Base-by-base conservation (phyloP, 208 protist genomes). In the Entamoeba invadens region DNA sequence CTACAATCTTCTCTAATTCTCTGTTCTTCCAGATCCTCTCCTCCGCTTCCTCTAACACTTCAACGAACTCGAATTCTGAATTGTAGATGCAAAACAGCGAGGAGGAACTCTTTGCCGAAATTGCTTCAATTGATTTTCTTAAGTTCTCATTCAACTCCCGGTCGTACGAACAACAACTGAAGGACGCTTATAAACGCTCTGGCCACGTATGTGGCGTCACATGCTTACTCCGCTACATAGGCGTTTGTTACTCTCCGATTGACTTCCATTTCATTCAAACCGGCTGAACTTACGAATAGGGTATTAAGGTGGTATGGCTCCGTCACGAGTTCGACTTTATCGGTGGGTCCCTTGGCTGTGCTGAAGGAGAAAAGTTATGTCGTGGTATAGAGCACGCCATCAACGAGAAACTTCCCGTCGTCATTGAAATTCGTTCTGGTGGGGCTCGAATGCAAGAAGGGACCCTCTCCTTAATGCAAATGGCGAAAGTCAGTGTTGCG, bases 361-460 rank as follows among this genome's bases (percentile, higher is more conserved):
- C 95, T 46, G 95, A 96, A 93, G 95, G 95, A 44, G 50, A 96
- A 51, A 96, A 96, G 92, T 46, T 96, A 35, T 44, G 8, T 8
- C 38, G 42, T 1, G 94, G 93, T 12, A 95, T 96, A 91, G 95
- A 96, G 5, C 92, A 96, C 35, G 95, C 94, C 25, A 95, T 25
- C 31, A 42, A 18, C 38, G 91, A 96, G 31, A 18, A 35, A 45
- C 0, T 96, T 16, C 95, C 95, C 6, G 92, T 96, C 31, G 51
- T 96, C 35, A 77, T 96, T 44, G 93, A 94, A 38, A 50, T 91
- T 51, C 12, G 44, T 38, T 96, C 94, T 92, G 95, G 95, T 6
- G 95, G 95, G 42, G 95, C 95, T 92, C 21, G 95, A 72, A 96
- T 96, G 95, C 95, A 96, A 96, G 95, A 96, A 93, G 95, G 95